Base-by-base conservation (phyloP, 2,329 filamentous ascomycete species). In the Colletotrichum spinosum region DNA sequence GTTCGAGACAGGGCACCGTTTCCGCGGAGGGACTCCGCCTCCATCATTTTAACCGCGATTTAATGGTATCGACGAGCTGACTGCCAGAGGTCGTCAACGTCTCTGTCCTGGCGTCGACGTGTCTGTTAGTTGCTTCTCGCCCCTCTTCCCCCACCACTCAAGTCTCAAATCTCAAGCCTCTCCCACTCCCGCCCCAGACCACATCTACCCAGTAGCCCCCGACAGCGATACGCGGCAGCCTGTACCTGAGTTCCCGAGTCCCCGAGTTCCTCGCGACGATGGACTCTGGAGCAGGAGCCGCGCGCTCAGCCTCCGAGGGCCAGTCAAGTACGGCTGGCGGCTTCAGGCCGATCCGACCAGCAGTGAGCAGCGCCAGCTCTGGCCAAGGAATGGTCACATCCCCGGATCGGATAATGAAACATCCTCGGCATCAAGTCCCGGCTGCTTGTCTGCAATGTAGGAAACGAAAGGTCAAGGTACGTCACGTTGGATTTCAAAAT, bases 391-490 rank as follows among this genome's bases (percentile, higher is more conserved):
- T 15, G 9, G 10, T n/a, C 25, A 33, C 15, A 4, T 7, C 12
- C 37, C 44, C 55, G 3, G 58, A 58, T 2, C 44, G 13, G 4
- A 44, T 17, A 9, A 25, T 42, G n/a, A 62, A 17, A 34, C 46
- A 11, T 15, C 15, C 54, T 33, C 34, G 60, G 12, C 53, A 53
- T 5, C 46, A 48, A 8, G 62, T 61, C 13, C 33, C 46, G 8
- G 48, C 62, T 8, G 62, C 52, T 1, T 61, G 57, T n/a, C 41
- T 66, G 49, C 45, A 41, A 38, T 62, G 58, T 25, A 48, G 63
- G 8, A 54, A 44, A 33, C 53, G 53, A 38, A 62, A 58, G 38
- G 53, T 55, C n/a, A 66, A 62, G 58, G 53, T 51, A 54, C 13
- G 25, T 25, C 25, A 25, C 25, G 25, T 25, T 25, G 25, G 25